Evolutionary conservation across 306 rosid genomes (phyloP), one percentile per base, ranked within the genome.

Genomic region (Ammopiptanthus mongolicus): DNA sequence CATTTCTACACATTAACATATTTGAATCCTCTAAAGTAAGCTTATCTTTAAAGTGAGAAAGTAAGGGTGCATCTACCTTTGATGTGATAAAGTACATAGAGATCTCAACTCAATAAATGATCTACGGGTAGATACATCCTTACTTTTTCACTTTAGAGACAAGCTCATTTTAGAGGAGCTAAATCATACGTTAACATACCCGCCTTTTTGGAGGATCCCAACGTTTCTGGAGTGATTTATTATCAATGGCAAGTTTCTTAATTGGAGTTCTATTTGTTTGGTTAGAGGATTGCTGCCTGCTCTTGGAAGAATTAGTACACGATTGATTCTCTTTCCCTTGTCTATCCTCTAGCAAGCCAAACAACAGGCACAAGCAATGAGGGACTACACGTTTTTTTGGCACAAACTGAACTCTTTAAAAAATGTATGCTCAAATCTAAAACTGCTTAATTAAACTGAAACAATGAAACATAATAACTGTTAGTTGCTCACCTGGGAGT

Each of bases 271-370:
- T 84, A 17, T 18, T 71, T 34, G 81, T 67, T 18, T 80, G 88
- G 58, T 58, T 25, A 25, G 41, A 8, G 61, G 82, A 61, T 22
- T 56, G 72, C 55, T 83, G 86, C 36, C 81, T 78, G 34, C 65
- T 79, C 72, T 78, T 89, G 0, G 29, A 73, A 21, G 65, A 70
- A 64, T 82, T 74, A 7, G 59, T 46, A 60, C 76, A 63, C 1
- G 82, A 71, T 44, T 79, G 84, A 50, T 83, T 84, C 80, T 87
- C 94, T 73, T 83, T 85, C 65, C 88, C 88, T 12, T 68, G 83
- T 64, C 56, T 73, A 59, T 83, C 82, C 71, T 87, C 94, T 89
- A 76, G 65, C 23, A 72, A 55, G 42, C 65, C 36, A 61, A 70
- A 66, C 8, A 51, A 60, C 22, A 22, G n/a, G 42, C 46, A 50